Conservation (phyloP, 345 rosid species). For the Lepidium didymum region DNA sequence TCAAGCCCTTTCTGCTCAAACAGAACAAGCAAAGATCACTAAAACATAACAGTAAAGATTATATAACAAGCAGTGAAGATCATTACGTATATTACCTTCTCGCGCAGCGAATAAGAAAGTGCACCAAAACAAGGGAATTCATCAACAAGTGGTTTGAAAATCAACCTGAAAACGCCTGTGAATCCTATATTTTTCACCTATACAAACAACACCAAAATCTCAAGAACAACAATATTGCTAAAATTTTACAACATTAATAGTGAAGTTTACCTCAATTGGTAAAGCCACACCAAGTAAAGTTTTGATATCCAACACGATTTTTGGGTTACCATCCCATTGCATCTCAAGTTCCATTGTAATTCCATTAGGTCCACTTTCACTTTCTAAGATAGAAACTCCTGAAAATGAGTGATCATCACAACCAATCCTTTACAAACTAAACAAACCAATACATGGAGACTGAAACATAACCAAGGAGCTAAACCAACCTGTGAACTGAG, state of each 20-base stretch:
- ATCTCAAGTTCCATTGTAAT: constrained; percentile 81
- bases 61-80: background rate
- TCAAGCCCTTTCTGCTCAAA: constrained; percentile 61
- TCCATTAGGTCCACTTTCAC: constrained; percentile 38
- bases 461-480: background rate
- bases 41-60: background rate
- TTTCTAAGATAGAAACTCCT: constrained; percentile 73
- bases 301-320: constrained; percentile 61
- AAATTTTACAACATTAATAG: background rate
- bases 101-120: constrained; percentile 63
- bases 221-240: background rate
- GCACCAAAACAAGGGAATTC: constrained; percentile 93
- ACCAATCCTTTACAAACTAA: background rate
- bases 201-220: constrained; percentile 16
- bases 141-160: constrained; percentile 76
- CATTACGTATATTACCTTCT: constrained; percentile 43
- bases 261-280: constrained; percentile 67
- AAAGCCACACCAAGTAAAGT: constrained; percentile 69
- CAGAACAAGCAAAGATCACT: background rate
- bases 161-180: constrained; percentile 90
- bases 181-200: constrained; percentile 87
- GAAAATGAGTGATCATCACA: background rate
- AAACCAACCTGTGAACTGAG: constrained; percentile 76
- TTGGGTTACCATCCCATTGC: constrained; percentile 95
- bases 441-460: background rate